These are phyloP conservation scores for Adansonia digitata DNA, from an alignment of 345 rosid genomes.

Conservation along the genomic window DNA sequence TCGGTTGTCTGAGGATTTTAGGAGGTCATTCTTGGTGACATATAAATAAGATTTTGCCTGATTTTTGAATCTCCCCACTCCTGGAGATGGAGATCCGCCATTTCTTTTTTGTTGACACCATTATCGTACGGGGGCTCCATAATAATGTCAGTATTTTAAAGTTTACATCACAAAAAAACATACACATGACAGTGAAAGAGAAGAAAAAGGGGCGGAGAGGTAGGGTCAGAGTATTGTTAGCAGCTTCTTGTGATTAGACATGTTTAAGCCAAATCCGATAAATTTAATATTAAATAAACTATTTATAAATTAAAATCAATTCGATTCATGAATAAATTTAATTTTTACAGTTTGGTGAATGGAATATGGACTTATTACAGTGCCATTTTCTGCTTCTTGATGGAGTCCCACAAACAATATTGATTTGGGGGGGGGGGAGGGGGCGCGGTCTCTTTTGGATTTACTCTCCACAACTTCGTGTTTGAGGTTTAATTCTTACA, in stretches of 20 bases:
- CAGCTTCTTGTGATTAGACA: conserved; percentile 26
- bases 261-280: no score
- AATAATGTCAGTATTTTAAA: conserved; percentile 15
- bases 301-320: no score
- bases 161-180: not conserved
- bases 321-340: no score
- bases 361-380: not conserved
- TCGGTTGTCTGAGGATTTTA: conserved; percentile 16
- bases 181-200: conserved; percentile 1
- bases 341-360: conserved; percentile 18
- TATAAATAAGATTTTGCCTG: conserved; percentile 18
- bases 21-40: conserved; percentile 25
- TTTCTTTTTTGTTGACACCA: conserved; percentile 38
- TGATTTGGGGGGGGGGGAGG: not conserved
- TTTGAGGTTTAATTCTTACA: not conserved
- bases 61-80: conserved; percentile 30
- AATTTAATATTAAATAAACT: no score
- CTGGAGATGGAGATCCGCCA: conserved; percentile 49
- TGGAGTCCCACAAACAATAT: conserved; percentile 8
- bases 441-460: not conserved
- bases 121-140: conserved; percentile 38
- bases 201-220: not conserved
- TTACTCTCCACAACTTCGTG: not conserved
- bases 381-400: conserved; percentile 4
- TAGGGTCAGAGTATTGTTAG: conserved; percentile 16